These are phyloP conservation scores for Stemphylium beticola DNA, from an alignment of 2,329 filamentous ascomycete genomes.

Conservation along the genomic window DNA sequence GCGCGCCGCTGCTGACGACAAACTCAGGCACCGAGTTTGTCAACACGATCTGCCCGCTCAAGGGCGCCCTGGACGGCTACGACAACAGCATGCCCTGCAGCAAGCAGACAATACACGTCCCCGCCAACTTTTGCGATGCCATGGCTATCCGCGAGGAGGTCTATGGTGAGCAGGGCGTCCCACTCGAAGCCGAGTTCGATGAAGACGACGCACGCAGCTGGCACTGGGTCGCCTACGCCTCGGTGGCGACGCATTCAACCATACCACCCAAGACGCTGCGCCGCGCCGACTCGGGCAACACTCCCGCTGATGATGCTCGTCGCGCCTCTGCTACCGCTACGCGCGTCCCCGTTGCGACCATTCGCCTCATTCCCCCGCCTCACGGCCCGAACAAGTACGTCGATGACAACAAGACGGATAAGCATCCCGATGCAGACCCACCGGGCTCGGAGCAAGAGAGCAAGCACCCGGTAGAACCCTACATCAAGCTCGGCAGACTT, in stretches of 20 bases:
- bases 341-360: slow-evolving; percentile 70
- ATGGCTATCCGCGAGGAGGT: slow-evolving; percentile 64
- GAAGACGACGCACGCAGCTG: slow-evolving; percentile 77
- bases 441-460: slow-evolving; percentile 27
- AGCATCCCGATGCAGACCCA: slow-evolving; percentile 40
- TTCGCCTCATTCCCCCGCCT: slow-evolving; percentile 82
- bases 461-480: slow-evolving; percentile 72
- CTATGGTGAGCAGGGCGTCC: slow-evolving; percentile 64
- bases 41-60: slow-evolving; percentile 46
- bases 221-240: slow-evolving; percentile 87
- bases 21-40: slow-evolving; percentile 50
- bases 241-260: slow-evolving; percentile 55
- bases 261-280: slow-evolving; percentile 40
- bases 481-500: slow-evolving; percentile 81
- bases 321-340: slow-evolving; percentile 48
- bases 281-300: slow-evolving; percentile 53
- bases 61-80: slow-evolving; percentile 44
- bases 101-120: slow-evolving; percentile 47
- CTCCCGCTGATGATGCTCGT: slow-evolving; percentile 46
- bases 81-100: slow-evolving; percentile 43
- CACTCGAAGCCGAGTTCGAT: slow-evolving; percentile 76
- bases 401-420: slow-evolving; percentile 29
- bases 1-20: slow-evolving; percentile 18
- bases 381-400: slow-evolving; percentile 68
- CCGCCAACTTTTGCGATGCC: slow-evolving; percentile 59